Evolutionary conservation across 2,329 filamentous ascomycete species (phyloP), one percentile per base, ranked within the genome.

Genomic region (Stemphylium lycopersici): DNA sequence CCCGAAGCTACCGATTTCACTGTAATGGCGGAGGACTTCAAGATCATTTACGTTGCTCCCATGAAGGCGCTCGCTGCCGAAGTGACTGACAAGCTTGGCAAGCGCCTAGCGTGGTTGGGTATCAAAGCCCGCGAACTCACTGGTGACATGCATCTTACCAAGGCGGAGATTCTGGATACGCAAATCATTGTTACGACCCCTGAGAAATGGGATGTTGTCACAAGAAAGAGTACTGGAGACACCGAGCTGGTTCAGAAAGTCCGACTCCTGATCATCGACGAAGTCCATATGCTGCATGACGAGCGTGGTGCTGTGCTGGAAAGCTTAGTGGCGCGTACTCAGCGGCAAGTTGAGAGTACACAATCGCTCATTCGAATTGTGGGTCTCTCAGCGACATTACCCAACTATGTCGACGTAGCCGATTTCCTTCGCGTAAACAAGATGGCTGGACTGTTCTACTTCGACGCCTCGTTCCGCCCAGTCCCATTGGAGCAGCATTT

Each of bases 181-280:
- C 95, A 99, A 72, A 95, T 99, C 64, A 96, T 99, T 56, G 95
- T 99, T 44, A 99, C 96, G 0, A 99, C 95, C 0, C 95, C 95
- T 32, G 95, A 99, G 77, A 99, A 99, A 77, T 99, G 96, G 96
- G 95, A 99, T 73, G 95, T 99, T 0, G 91, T 99, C 4, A 99
- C 95, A 3, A 85, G 95, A 57, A 99, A 98, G 77, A 96, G 93
- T 52, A 98, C 93, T 1, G 95, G 96, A 13, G 95, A 99, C 71
- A 98, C 95, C 0, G 95, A 98, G 72, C 84, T 99, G 3, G 96
- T 99, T 12, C 95, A 99, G 68, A 99, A 99, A 73, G 95, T 99
- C 20, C 87, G 93, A 10, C 81, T 99, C 2, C 83, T 99, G 56
- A 98, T 99, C 68, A 98, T 99, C 59, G 95, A 99, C 75, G 95